Conservation (phyloP, 2,329 filamentous ascomycete genomes). For the Leptographium flavum region DNA sequence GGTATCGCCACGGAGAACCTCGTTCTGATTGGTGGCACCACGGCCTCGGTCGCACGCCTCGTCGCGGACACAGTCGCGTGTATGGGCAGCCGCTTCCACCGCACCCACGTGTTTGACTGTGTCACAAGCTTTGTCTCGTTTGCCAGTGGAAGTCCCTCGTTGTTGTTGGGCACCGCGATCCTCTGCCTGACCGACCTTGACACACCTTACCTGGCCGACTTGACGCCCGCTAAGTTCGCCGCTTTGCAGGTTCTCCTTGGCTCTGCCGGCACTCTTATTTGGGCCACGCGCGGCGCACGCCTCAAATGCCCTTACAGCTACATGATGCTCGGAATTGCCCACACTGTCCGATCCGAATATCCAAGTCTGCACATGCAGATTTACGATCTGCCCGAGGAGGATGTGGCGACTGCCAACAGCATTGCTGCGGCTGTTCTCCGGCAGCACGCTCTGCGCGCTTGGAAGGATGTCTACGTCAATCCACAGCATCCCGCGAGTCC, state of each 20-base stretch:
- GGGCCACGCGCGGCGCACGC: background rate
- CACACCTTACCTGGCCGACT: background rate
- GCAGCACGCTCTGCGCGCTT: background rate
- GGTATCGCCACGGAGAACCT: background rate
- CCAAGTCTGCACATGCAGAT: background rate
- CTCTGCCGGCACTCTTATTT: background rate
- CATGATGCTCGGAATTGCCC: background rate
- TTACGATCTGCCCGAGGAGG: background rate
- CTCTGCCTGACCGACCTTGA: conserved; percentile 14
- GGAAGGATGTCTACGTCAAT: no score
- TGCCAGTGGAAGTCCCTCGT: background rate
- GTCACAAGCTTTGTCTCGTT: background rate
- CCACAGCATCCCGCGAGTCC: no score
- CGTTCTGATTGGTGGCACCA: background rate
- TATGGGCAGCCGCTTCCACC: background rate
- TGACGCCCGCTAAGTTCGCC: background rate
- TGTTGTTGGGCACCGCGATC: background rate
- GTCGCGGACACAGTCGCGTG: no score
- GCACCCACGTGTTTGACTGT: background rate
- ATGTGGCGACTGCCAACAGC: background rate
- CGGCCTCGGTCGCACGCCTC: no score
- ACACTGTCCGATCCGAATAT: background rate
- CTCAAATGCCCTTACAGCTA: background rate
- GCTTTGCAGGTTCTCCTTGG: background rate
- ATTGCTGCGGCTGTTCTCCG: background rate